Percentiles rank a stretch among this genome's conserved stretches.
Evolutionary conservation across 208 protist genomes (phyloP).

Genomic region (Trypanosoma rangeli): DNA sequence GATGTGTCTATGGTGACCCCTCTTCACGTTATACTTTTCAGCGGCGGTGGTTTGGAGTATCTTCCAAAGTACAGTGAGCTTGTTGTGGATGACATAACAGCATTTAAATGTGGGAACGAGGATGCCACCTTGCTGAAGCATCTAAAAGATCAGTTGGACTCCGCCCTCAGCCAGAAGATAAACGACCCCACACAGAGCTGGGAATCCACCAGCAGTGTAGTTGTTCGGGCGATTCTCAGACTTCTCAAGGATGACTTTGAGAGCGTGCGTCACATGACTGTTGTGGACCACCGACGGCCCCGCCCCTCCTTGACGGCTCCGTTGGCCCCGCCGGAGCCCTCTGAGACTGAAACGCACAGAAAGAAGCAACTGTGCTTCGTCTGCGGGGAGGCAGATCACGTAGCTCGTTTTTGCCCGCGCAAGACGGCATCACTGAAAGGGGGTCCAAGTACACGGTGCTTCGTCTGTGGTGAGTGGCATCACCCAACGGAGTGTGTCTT

Average conservation of each 20-base stretch:
- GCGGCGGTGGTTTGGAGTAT: constrained; percentile 79
- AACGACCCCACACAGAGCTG: constrained; percentile 81
- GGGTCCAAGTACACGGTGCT: constrained; percentile 77
- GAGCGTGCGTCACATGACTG: constrained; percentile 37
- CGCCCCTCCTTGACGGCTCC: constrained; percentile 51
- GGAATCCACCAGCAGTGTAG: constrained; percentile 79
- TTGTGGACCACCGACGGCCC: constrained; percentile 74
- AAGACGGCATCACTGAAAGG: constrained; percentile 42
- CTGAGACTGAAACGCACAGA: background rate
- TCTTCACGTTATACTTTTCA: constrained; percentile 94
- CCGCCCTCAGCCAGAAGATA: constrained; percentile 82
- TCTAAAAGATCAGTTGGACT: constrained; percentile 85
- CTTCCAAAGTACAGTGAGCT: constrained; percentile 79
- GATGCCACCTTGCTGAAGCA: constrained; percentile 81
- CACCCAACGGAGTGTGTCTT: constrained; percentile 76
- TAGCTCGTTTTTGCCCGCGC: constrained; percentile 77
- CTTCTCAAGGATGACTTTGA: constrained; percentile 70
- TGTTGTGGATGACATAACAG: constrained; percentile 76
- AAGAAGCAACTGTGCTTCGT: constrained; percentile 71
- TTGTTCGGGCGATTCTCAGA: constrained; percentile 81
- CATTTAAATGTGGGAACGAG: constrained; percentile 75
- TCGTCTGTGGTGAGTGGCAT: constrained; percentile 90
- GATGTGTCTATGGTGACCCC: constrained; percentile 90
- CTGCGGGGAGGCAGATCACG: constrained; percentile 77
- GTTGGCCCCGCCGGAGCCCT: constrained; percentile 27